Conservation (phyloP, 495 filamentous ascomycete species). For the Neurospora cerealis region DNA sequence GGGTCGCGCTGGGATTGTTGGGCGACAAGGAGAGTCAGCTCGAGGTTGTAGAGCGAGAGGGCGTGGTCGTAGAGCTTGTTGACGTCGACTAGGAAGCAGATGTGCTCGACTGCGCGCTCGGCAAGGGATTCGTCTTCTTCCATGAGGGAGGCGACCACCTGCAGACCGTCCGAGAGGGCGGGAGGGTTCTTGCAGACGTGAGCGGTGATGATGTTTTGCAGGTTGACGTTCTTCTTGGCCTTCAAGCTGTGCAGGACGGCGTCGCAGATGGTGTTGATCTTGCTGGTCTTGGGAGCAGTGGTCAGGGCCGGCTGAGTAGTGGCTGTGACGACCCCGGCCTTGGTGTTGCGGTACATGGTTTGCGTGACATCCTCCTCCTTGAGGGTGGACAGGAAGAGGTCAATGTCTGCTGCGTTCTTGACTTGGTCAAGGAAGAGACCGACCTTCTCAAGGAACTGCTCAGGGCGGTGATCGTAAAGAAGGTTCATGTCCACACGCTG, state of each 20-base stretch:
- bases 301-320: slow-evolving; percentile 6
- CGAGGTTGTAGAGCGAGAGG: slow-evolving; percentile 82
- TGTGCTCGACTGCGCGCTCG: slow-evolving; percentile 84
- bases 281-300: slow-evolving; percentile 39
- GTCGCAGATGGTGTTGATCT: slow-evolving; percentile 78
- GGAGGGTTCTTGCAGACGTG: slow-evolving; percentile 89
- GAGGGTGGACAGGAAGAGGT: slow-evolving; percentile 83
- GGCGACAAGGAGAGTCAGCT: slow-evolving; percentile 79
- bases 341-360: slow-evolving; percentile 87
- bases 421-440: slow-evolving; percentile 76
- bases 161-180: slow-evolving; percentile 75
- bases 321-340: slow-evolving; percentile 22
- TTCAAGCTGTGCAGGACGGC: slow-evolving; percentile 64
- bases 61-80: slow-evolving; percentile 89
- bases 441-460: slow-evolving; percentile 71
- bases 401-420: slow-evolving; percentile 73
- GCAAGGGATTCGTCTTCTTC: slow-evolving; percentile 55
- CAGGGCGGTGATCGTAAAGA: slow-evolving; percentile 81
- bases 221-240: slow-evolving; percentile 51
- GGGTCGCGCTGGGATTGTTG: slow-evolving; percentile 96
- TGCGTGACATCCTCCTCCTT: slow-evolving; percentile 88
- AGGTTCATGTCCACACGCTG: slow-evolving; percentile 98
- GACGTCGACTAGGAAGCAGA: slow-evolving; percentile 91
- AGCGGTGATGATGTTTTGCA: slow-evolving; percentile 90
- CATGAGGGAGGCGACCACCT: slow-evolving; percentile 66